phyloP scores from a whole-genome alignment of 164 flowering plant species.

The Platanus orientalis region DNA sequence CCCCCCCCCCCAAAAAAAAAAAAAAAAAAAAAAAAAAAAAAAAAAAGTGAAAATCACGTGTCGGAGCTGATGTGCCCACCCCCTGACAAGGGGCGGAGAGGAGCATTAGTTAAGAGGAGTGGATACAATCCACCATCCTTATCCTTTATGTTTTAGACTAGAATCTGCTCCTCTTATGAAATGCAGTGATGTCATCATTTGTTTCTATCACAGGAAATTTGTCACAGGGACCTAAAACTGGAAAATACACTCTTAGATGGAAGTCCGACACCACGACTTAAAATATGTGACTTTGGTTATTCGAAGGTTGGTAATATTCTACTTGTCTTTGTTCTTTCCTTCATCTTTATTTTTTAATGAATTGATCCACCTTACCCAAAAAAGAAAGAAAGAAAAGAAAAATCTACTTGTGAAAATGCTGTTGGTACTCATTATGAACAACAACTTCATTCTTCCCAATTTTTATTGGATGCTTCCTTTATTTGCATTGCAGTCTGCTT shows the following conservation, averaged over 20 bases:
- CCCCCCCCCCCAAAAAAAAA: too few species aligned
- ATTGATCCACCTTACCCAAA: too few species aligned
- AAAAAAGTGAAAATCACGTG: too few species aligned
- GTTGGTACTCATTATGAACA: background rate
- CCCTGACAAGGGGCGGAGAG: too few species aligned
- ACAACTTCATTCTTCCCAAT: background rate
- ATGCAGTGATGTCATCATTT: background rate
- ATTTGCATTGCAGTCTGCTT: constrained; percentile 10
- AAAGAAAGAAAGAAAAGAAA: too few species aligned
- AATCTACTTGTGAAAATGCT: background rate
- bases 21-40: too few species aligned
- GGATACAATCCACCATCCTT: too few species aligned
- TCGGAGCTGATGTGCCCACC: too few species aligned
- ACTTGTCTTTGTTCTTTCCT: too few species aligned
- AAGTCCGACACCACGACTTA: constrained; percentile 43
- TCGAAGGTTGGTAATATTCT: constrained; percentile 34
- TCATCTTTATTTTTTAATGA: too few species aligned
- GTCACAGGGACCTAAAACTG: constrained; percentile 57
- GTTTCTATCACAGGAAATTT: constrained; percentile 42
- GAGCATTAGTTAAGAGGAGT: too few species aligned
- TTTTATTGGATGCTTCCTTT: background rate
- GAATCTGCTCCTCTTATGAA: background rate
- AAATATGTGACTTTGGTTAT: constrained; percentile 63
- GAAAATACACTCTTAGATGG: constrained; percentile 61
- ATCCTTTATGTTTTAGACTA: background rate